These are phyloP conservation scores for Malus hybrid DNA, from an alignment of 331 rosid genomes.

Conservation along the genomic window DNA sequence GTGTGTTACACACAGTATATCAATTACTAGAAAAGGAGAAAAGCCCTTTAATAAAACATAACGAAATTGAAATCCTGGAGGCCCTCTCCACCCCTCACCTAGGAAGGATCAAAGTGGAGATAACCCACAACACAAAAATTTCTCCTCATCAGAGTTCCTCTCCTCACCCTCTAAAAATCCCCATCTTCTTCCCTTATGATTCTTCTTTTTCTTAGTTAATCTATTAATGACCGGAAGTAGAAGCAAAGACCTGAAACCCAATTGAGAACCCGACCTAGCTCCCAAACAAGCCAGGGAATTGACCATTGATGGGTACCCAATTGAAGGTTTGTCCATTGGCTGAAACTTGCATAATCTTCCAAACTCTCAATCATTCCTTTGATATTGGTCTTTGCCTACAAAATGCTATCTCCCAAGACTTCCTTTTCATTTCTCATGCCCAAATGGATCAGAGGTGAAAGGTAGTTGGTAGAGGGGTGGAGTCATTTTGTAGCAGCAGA, in stretches of 20 bases:
- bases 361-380: constrained; percentile 56
- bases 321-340: constrained; percentile 77
- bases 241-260: constrained; percentile 13
- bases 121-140: too few relatives aligned
- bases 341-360: constrained; percentile 74
- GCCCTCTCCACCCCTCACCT: too few relatives aligned
- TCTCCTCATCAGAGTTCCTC: background rate
- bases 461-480: too few relatives aligned
- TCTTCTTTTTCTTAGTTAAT: background rate
- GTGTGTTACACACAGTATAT: too few relatives aligned
- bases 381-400: constrained; percentile 93
- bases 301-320: constrained; percentile 62
- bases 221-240: constrained; percentile 5
- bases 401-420: constrained; percentile 67
- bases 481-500: too few relatives aligned
- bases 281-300: constrained; percentile 36
- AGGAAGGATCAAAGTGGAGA: too few relatives aligned
- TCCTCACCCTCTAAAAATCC: background rate
- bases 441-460: constrained; percentile 58
- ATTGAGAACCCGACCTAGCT: constrained; percentile 7
- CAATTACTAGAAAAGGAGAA: too few relatives aligned
- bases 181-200: background rate
- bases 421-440: constrained; percentile 76
- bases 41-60: too few relatives aligned
- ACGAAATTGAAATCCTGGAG: too few relatives aligned